These are phyloP conservation scores for Chlamydomonas urium DNA, from an alignment of 139 green algal species.

Conservation along the genomic window DNA sequence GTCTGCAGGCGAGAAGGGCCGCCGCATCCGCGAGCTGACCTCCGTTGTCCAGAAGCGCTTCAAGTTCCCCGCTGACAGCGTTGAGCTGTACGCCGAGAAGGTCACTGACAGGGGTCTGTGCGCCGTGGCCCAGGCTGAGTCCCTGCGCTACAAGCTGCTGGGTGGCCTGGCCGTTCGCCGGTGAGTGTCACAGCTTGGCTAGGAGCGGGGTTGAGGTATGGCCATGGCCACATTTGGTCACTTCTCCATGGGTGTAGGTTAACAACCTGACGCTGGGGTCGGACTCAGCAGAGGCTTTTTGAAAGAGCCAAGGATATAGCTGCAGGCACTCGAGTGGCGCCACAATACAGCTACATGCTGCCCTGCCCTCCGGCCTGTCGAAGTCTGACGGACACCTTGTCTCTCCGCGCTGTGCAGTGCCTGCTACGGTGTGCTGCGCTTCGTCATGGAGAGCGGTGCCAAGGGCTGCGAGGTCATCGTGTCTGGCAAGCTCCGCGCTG, in stretches of 20 bases:
- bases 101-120: slow-evolving; percentile 96
- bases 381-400: too few relatives aligned
- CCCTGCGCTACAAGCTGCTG: slow-evolving; percentile 99
- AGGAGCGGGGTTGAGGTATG: too few relatives aligned
- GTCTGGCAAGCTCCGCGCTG: slow-evolving; percentile 93
- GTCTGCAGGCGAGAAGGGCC: slow-evolving; percentile 90
- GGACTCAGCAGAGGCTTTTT: too few relatives aligned
- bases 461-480: slow-evolving; percentile 99
- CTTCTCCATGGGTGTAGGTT: too few relatives aligned
- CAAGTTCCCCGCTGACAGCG: slow-evolving; percentile 89
- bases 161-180: slow-evolving; percentile 93
- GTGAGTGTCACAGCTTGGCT: slow-evolving; percentile 31
- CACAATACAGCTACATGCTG: too few relatives aligned
- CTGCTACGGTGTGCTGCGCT: slow-evolving; percentile 99
- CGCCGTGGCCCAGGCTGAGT: slow-evolving; percentile 97
- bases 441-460: slow-evolving; percentile 98
- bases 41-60: slow-evolving; percentile 99
- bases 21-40: slow-evolving; percentile 97
- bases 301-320: too few relatives aligned
- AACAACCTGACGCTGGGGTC: too few relatives aligned
- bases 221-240: too few relatives aligned
- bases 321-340: too few relatives aligned
- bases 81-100: slow-evolving; percentile 99
- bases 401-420: too few relatives aligned
- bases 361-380: too few relatives aligned